These are phyloP conservation scores for Vitis labrusca DNA, from an alignment of 164 flowering plant species.

Conservation along the genomic window DNA sequence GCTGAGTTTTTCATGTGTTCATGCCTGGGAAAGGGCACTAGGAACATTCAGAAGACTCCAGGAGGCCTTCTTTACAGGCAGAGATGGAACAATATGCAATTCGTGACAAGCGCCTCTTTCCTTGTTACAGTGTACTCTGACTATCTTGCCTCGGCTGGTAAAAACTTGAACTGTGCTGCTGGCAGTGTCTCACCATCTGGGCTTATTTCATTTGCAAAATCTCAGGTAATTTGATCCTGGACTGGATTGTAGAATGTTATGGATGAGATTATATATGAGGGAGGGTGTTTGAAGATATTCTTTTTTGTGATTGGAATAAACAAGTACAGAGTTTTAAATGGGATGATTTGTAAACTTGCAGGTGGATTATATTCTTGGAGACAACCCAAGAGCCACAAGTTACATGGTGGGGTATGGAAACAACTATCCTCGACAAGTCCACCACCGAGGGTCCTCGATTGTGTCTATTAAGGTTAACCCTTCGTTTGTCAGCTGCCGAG, in stretches of 20 bases:
- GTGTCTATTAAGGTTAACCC: slow-evolving; percentile 69
- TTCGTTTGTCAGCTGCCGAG: slow-evolving; percentile 76
- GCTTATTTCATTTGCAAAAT: slow-evolving; percentile 70
- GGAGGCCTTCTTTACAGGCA: slow-evolving; percentile 88
- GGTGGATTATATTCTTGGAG: slow-evolving; percentile 97
- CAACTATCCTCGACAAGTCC: slow-evolving; percentile 81
- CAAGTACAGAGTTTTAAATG: no score
- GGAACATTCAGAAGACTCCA: slow-evolving; percentile 76
- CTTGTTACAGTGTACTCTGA: slow-evolving; percentile 82
- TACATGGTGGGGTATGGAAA: slow-evolving; percentile 97
- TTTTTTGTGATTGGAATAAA: no score
- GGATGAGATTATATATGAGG: background rate
- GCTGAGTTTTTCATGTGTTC: slow-evolving; percentile 92
- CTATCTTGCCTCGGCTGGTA: slow-evolving; percentile 60
- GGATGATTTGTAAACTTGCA: slow-evolving; percentile 9
- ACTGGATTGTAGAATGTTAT: background rate
- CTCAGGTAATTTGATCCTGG: slow-evolving; percentile 51
- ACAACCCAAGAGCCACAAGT: slow-evolving; percentile 95
- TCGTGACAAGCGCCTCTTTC: slow-evolving; percentile 85
- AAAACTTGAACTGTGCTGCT: slow-evolving; percentile 47
- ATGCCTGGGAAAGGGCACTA: slow-evolving; percentile 66
- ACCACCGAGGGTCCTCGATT: slow-evolving; percentile 87
- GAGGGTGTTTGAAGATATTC: background rate
- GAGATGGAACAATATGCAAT: slow-evolving; percentile 96
- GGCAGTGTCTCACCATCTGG: slow-evolving; percentile 54